Evolutionary conservation across 1,284 basidiomycete genomes (phyloP).

Genomic region (Pseudozyma hubeiensis): DNA sequence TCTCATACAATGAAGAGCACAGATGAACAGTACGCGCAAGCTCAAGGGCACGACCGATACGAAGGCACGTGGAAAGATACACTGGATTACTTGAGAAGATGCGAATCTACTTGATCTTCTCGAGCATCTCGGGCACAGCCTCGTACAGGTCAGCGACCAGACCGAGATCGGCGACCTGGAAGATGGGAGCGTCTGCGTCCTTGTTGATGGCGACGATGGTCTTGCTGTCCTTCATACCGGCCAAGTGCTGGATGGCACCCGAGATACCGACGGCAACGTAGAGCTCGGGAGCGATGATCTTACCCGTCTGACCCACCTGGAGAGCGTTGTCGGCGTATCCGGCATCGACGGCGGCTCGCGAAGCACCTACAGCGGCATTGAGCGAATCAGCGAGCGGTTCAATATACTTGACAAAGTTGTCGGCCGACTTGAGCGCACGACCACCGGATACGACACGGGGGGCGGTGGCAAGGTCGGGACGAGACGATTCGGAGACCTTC

Average conservation of each 20-base stretch:
- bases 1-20: neutral
- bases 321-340: slow-evolving; percentile 98
- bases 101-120: slow-evolving; percentile 43
- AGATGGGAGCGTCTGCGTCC: slow-evolving; percentile 98
- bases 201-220: slow-evolving; percentile 99
- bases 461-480: slow-evolving; percentile 91
- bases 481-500: slow-evolving; percentile 86
- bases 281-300: slow-evolving; percentile 81
- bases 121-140: slow-evolving; percentile 67
- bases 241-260: slow-evolving; percentile 97
- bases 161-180: slow-evolving; percentile 96
- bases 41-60: neutral
- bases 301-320: slow-evolving; percentile 99
- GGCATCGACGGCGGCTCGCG: slow-evolving; percentile 95
- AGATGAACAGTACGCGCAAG: neutral
- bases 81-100: neutral
- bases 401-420: slow-evolving; percentile 87
- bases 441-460: slow-evolving; percentile 93
- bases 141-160: slow-evolving; percentile 77
- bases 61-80: neutral
- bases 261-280: slow-evolving; percentile 98
- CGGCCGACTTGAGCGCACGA: slow-evolving; percentile 91
- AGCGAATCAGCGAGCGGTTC: slow-evolving; percentile 93
- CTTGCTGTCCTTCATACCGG: slow-evolving; percentile 99
- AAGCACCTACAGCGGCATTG: slow-evolving; percentile 95